Evolutionary conservation across 345 rosid genomes (phyloP).

Genomic region (Heritiera littoralis): DNA sequence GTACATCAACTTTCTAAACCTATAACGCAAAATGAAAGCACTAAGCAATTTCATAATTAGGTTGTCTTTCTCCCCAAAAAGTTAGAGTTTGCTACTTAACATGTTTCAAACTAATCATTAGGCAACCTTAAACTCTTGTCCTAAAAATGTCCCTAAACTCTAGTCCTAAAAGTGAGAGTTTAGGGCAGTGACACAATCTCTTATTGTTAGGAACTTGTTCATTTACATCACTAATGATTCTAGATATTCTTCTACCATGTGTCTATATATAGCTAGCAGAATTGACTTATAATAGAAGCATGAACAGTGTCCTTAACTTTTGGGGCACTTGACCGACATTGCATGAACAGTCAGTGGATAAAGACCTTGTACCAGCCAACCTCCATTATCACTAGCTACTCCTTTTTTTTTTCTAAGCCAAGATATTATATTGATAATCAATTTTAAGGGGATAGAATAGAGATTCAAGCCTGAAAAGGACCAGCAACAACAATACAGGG

Average conservation of each 20-base stretch:
- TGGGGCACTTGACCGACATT: constrained; percentile 37
- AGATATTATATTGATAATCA: too few species aligned
- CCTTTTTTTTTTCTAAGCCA: not conserved
- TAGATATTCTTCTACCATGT: too few species aligned
- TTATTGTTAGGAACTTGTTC: not conserved
- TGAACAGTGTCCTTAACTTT: constrained; percentile 26
- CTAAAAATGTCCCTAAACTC: constrained; percentile 6
- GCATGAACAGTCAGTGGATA: constrained; percentile 40
- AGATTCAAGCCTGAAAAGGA: too few species aligned
- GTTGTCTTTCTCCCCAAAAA: not conserved
- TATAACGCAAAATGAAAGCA: not conserved
- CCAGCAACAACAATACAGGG: too few species aligned
- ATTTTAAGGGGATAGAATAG: too few species aligned
- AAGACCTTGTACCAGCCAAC: constrained; percentile 12
- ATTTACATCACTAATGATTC: not conserved
- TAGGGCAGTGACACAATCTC: constrained; percentile 23
- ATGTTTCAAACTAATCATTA: constrained; percentile 1
- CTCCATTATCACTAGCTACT: constrained; percentile 20
- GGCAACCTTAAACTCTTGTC: not conserved
- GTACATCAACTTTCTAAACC: constrained; percentile 1
- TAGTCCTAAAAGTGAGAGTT: not conserved
- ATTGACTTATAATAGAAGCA: constrained; percentile 12
- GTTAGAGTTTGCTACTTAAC: constrained; percentile 3
- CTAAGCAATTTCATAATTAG: not conserved
- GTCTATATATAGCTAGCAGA: not conserved